Conservation (phyloP, 352 stramenopile species). For the Phytophthora kernoviae region DNA sequence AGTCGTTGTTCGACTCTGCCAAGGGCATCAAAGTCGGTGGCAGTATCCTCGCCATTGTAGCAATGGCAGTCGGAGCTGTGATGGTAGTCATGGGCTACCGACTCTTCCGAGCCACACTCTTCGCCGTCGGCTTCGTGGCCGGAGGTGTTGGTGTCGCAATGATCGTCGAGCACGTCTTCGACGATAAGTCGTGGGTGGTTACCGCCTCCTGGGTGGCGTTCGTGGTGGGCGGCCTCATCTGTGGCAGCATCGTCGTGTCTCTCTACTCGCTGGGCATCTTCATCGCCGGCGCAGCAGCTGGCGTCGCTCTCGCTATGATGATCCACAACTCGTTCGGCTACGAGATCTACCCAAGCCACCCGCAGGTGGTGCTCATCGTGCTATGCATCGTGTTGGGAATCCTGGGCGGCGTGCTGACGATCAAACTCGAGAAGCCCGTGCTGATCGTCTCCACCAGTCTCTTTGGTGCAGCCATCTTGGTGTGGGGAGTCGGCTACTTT, state of each 20-base stretch:
- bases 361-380: conserved; percentile 49
- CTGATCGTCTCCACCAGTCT: conserved; percentile 57
- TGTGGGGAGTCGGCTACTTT: conserved; percentile 73
- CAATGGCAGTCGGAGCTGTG: conserved; percentile 34
- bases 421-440: conserved; percentile 61
- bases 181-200: conserved; percentile 49
- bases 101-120: conserved; percentile 63
- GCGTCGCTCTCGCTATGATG: conserved; percentile 54
- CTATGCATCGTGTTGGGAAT: conserved; percentile 47
- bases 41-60: conserved; percentile 41
- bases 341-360: conserved; percentile 57
- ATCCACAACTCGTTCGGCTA: conserved; percentile 61
- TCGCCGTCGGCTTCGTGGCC: conserved; percentile 54
- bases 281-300: conserved; percentile 50
- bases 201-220: conserved; percentile 69
- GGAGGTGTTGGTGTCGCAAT: conserved; percentile 50
- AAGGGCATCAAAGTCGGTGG: conserved; percentile 38
- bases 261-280: conserved; percentile 65
- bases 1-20: conserved; percentile 48
- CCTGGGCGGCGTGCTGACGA: conserved; percentile 37
- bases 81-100: conserved; percentile 58
- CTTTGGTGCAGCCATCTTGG: conserved; percentile 50
- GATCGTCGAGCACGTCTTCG: conserved; percentile 44
- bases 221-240: conserved; percentile 51
- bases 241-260: conserved; percentile 47